Evolutionary conservation across 2,329 filamentous ascomycete genomes (phyloP).

Genomic region (Trichoderma polysporum): DNA sequence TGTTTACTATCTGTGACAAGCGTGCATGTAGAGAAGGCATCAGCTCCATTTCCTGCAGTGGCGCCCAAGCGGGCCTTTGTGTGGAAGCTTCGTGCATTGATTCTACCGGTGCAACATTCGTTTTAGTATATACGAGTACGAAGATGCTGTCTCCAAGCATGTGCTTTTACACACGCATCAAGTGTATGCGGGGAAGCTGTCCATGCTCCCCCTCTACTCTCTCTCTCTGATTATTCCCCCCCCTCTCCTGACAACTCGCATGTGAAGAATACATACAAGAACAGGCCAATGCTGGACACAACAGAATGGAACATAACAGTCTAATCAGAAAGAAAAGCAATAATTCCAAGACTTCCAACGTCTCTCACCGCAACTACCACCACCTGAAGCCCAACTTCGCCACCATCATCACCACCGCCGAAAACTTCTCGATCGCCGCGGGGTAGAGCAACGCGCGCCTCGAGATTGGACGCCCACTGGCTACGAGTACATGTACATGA

Average conservation of each 20-base stretch:
- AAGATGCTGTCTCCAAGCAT: background rate
- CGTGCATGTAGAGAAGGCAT: background rate
- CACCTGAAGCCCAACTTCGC: constrained; percentile 13
- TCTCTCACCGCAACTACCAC: background rate
- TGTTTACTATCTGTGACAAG: background rate
- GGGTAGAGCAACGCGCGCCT: constrained; percentile 9
- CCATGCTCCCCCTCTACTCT: background rate
- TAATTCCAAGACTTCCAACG: background rate
- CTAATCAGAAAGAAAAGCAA: background rate
- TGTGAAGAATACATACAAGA: background rate
- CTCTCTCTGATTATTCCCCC: background rate
- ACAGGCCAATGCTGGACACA: background rate
- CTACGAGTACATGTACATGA: background rate
- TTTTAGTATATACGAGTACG: background rate
- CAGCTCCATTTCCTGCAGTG: constrained; percentile 6
- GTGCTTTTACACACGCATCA: background rate
- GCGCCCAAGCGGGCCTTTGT: constrained; percentile 12
- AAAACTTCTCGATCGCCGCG: constrained; percentile 11
- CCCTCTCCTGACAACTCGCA: background rate
- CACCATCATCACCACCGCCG: constrained; percentile 1
- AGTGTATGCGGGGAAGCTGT: background rate
- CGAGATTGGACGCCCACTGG: background rate
- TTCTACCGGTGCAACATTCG: background rate
- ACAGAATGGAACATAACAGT: background rate
- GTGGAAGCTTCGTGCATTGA: background rate